Base-by-base conservation (phyloP, 1,284 basidiomycete genomes). In the Ceratorhiza oryzae-sativae region DNA sequence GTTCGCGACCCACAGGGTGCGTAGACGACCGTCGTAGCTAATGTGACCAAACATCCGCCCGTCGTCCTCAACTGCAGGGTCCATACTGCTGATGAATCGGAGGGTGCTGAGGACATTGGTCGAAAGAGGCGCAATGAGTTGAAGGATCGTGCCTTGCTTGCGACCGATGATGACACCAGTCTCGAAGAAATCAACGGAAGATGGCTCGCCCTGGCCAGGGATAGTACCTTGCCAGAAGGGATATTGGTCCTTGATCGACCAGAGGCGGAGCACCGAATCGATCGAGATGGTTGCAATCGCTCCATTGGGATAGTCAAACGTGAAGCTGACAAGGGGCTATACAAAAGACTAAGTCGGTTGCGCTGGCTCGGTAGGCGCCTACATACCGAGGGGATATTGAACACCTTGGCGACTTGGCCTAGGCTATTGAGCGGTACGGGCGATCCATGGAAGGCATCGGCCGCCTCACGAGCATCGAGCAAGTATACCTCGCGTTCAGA, bases 1-100 rank as follows among this genome's bases (percentile, higher is more conserved):
- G 79, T 93, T 93, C 68, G 91, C 90, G 32, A 93, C 84, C 92
- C 92, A 93, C 18, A 93, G 82, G 0, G 91, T 92, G 80, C 90
- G 89, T 72, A 93, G 91, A 59, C 90, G 83, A 0, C 89, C 84
- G 80, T 93, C 91, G 77, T 93, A 93, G 77, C 87, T 89, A 75
- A 89, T 86, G 77, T 93, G 92, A 15, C 91, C 90, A 79, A 92
- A 93, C 91, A 93, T 93, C 13, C 83, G 83, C 75, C 92, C 91
- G 34, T 92, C 86, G 15, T 72, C 85, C 73, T 84, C 84, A 63
- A 79, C 80, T 23, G 74, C 62, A 4, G 65, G 51, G 20, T 73
- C 71, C 42, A 65, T 71, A 34, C 60, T 67, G 36, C 89, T 90
- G 77, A 90, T 82, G 77, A 93, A 93, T 77, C 87, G 90, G 79